These are phyloP conservation scores for Naganishia randhawae DNA, from an alignment of 768 basidiomycete genomes.

Conservation along the genomic window DNA sequence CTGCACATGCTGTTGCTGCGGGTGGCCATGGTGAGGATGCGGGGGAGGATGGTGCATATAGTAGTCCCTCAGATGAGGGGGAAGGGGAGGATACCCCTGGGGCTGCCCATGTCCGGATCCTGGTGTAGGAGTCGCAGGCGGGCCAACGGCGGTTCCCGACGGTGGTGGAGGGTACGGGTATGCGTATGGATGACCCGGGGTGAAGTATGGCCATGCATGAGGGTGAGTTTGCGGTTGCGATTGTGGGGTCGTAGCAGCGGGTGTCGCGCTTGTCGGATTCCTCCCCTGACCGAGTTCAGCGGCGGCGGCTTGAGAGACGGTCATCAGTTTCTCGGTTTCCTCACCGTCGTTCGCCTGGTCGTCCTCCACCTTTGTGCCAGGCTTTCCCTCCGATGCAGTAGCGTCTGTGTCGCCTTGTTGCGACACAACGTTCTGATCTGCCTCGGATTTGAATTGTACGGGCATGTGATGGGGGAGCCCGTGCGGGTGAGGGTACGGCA, in stretches of 20 bases:
- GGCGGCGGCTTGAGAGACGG: neutral
- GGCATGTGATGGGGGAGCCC: neutral
- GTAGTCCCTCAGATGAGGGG: neutral
- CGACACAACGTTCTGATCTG: neutral
- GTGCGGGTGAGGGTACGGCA: slow-evolving; percentile 5
- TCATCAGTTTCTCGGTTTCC: neutral
- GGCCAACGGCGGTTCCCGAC: neutral
- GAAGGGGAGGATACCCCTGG: neutral
- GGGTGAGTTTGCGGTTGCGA: neutral
- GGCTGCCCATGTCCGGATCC: neutral
- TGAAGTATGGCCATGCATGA: slow-evolving; percentile 1
- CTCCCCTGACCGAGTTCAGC: neutral
- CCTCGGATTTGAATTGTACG: neutral
- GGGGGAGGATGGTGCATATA: neutral
- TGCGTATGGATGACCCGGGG: neutral
- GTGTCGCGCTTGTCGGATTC: neutral
- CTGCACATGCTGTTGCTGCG: neutral
- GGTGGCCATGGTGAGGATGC: neutral
- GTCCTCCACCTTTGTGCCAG: no score
- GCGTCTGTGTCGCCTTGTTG: neutral
- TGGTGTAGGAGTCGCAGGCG: slow-evolving; percentile 1
- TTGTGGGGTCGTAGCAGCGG: neutral
- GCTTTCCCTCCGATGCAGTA: neutral
- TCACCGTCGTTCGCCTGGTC: neutral
- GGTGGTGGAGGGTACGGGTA: neutral